Conservation (phyloP, 257 asterid genomes). For the Solanum tacnaense region DNA sequence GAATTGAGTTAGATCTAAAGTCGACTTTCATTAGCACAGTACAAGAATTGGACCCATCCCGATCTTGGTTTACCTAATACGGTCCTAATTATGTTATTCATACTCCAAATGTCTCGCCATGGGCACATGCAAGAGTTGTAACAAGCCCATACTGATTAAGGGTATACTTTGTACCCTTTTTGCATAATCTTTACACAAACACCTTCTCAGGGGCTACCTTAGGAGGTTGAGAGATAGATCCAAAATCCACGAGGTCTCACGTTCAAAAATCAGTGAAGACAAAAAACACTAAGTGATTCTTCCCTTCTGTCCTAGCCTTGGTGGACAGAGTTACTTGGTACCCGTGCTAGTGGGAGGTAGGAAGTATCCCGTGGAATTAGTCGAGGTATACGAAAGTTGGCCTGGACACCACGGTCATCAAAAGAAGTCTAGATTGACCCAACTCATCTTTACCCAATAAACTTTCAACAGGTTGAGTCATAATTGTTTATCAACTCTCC, state of each 20-base stretch:
- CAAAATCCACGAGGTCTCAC: not conserved
- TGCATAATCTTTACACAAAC: too few relatives aligned
- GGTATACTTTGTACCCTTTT: too few relatives aligned
- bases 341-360: not conserved
- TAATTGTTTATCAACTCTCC: not conserved
- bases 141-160: too few relatives aligned
- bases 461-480: not conserved
- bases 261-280: not conserved
- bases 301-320: not conserved
- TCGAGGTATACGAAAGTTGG: not conserved
- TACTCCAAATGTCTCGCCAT: too few relatives aligned
- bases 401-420: not conserved
- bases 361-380: not conserved
- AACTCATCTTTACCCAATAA: not conserved
- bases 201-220: too few relatives aligned
- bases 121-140: too few relatives aligned
- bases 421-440: not conserved
- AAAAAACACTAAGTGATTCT: not conserved
- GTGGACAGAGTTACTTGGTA: not conserved
- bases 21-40: too few relatives aligned
- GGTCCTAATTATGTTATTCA: too few relatives aligned
- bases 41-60: too few relatives aligned
- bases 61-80: too few relatives aligned
- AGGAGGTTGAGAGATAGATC: too few relatives aligned
- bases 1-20: too few relatives aligned